Percentiles rank a stretch among this genome's conserved stretches.
Evolutionary conservation across 768 basidiomycete genomes (phyloP).

Genomic region (Sutorius australiensis): DNA sequence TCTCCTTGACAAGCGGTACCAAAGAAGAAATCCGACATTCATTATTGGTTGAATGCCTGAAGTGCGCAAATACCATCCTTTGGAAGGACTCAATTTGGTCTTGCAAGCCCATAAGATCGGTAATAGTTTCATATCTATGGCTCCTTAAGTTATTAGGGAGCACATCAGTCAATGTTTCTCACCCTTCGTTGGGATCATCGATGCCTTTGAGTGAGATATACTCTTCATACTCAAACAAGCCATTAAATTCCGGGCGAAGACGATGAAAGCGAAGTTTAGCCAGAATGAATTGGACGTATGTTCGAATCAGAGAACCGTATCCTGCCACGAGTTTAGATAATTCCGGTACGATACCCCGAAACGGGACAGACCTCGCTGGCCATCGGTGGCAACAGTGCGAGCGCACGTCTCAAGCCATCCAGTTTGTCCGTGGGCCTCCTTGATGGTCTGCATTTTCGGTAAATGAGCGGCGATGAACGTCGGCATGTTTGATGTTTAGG

Average conservation of each 20-base stretch:
- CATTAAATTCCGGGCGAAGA: slow-evolving; percentile 95
- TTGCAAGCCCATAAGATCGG: slow-evolving; percentile 95
- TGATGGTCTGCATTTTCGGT: slow-evolving; percentile 66
- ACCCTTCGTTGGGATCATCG: slow-evolving; percentile 99
- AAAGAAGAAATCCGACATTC: slow-evolving; percentile 96
- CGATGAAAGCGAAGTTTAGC: slow-evolving; percentile 96
- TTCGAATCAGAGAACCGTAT: slow-evolving; percentile 88
- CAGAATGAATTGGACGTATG: slow-evolving; percentile 93
- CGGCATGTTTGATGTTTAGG: background rate
- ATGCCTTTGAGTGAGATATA: slow-evolving; percentile 96
- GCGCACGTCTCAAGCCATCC: slow-evolving; percentile 98
- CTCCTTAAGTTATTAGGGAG: slow-evolving; percentile 9
- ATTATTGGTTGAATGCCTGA: slow-evolving; percentile 87
- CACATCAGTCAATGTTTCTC: slow-evolving; percentile 25
- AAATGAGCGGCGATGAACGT: slow-evolving; percentile 8
- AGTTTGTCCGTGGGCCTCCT: slow-evolving; percentile 95
- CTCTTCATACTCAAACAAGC: slow-evolving; percentile 98
- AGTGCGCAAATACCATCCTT: slow-evolving; percentile 94
- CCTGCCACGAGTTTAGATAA: slow-evolving; percentile 45
- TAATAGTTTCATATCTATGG: slow-evolving; percentile 91
- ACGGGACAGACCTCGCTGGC: slow-evolving; percentile 57
- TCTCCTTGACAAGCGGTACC: slow-evolving; percentile 97
- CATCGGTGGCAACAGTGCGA: slow-evolving; percentile 77
- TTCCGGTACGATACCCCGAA: background rate
- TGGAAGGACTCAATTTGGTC: slow-evolving; percentile 99